Conservation (phyloP, 2,329 filamentous ascomycete genomes). For the Penicillium sp. region DNA sequence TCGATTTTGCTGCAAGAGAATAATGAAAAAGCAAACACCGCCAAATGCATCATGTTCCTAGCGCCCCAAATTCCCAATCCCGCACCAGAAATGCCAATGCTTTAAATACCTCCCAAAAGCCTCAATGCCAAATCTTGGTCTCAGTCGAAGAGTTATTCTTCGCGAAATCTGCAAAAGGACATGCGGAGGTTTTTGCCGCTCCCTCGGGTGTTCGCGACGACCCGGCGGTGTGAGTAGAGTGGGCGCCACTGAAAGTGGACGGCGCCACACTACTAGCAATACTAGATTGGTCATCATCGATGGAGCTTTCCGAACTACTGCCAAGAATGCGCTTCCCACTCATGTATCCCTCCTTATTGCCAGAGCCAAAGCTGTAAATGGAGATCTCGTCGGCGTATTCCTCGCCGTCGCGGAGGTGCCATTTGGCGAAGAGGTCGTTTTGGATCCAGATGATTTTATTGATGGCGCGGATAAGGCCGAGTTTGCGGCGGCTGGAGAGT, state of each 20-base stretch:
- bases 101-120: background rate
- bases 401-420: conserved; percentile 70
- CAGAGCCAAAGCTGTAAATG: conserved; percentile 50
- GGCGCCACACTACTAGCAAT: conserved; percentile 24
- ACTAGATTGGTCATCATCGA: conserved; percentile 32
- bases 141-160: conserved; percentile 20
- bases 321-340: conserved; percentile 60
- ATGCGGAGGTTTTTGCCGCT: conserved; percentile 16
- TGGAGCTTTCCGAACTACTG: conserved; percentile 28
- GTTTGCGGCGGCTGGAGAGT: conserved; percentile 67
- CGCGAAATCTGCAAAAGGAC: conserved; percentile 33
- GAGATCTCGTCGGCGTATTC: conserved; percentile 54
- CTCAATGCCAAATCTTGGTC: conserved; percentile 33
- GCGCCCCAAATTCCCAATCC: conserved; percentile 1
- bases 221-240: conserved; percentile 4
- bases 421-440: conserved; percentile 82
- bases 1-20: background rate
- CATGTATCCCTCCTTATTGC: conserved; percentile 58
- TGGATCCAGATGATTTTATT: conserved; percentile 86
- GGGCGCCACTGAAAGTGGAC: conserved; percentile 15
- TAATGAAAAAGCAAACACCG: background rate
- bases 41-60: background rate
- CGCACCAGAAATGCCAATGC: conserved; percentile 16
- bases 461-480: conserved; percentile 71
- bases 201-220: background rate